These are phyloP conservation scores for Candida broadrunensis DNA, from an alignment of 805 yeast genomes.

Conservation along the genomic window DNA sequence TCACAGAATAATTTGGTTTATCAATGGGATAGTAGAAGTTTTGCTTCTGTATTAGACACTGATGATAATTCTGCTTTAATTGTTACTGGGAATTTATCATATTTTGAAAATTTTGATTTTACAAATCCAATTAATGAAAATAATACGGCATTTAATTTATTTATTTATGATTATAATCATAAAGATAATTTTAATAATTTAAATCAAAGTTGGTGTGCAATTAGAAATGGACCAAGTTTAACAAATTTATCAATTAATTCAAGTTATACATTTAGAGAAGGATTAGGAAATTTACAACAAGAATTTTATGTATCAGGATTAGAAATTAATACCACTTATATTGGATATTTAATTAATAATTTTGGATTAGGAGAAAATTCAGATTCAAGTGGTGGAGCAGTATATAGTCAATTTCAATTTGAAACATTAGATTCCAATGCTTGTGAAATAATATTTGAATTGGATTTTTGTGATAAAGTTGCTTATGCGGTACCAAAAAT, in stretches of 20 bases:
- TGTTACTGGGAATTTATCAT: slow-evolving; percentile 52
- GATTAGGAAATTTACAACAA: slow-evolving; percentile 52
- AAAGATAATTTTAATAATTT: slow-evolving; percentile 34
- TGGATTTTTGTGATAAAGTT: slow-evolving; percentile 75
- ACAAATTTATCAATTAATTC: not conserved
- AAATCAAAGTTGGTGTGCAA: slow-evolving; percentile 69
- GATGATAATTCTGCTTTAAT: slow-evolving; percentile 68
- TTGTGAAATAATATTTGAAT: slow-evolving; percentile 71
- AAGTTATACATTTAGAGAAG: slow-evolving; percentile 6
- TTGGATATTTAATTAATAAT: slow-evolving; percentile 60
- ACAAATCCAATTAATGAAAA: slow-evolving; percentile 11
- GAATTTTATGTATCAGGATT: slow-evolving; percentile 63
- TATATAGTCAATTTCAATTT: slow-evolving; percentile 56
- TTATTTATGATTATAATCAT: slow-evolving; percentile 45
- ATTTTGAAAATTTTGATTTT: slow-evolving; percentile 16
- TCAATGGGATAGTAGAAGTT: slow-evolving; percentile 63
- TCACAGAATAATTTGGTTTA: slow-evolving; percentile 61
- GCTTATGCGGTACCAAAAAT: slow-evolving; percentile 82
- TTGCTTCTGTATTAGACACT: slow-evolving; percentile 62
- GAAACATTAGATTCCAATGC: slow-evolving; percentile 51
- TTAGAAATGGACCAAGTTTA: slow-evolving; percentile 50
- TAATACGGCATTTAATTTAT: slow-evolving; percentile 30
- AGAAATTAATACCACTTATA: slow-evolving; percentile 57
- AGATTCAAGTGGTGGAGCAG: slow-evolving; percentile 57
- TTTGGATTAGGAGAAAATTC: slow-evolving; percentile 12